phyloP scores from a whole-genome alignment of 495 filamentous ascomycete species.

The Penicillium cataractarum region DNA sequence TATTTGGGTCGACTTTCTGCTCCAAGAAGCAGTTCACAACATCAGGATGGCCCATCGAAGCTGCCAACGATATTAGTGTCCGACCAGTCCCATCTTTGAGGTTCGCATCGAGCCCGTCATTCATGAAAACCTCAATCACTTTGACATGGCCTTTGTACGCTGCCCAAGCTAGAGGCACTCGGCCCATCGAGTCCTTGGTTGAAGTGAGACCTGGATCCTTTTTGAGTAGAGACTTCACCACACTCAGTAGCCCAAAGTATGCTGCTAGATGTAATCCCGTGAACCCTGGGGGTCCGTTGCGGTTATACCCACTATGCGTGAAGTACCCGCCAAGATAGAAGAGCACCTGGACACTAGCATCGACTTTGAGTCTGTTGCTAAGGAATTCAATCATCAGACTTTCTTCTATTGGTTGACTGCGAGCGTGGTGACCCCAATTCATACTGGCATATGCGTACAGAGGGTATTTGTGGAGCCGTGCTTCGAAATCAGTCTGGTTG shows the following conservation, averaged over 20 bases:
- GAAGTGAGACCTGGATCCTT: not conserved
- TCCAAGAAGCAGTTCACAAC: not conserved
- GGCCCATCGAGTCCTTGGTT: not conserved
- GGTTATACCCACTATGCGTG: not conserved
- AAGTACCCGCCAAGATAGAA: not conserved
- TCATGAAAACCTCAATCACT: not conserved
- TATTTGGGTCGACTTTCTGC: not conserved
- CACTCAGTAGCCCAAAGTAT: not conserved
- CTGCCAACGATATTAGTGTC: not conserved
- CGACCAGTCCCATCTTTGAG: not conserved
- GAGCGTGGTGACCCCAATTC: slow-evolving; percentile 1
- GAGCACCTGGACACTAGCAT: not conserved
- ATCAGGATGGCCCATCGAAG: not conserved
- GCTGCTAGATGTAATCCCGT: not conserved
- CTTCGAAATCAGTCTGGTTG: not conserved
- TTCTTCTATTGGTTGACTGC: not conserved
- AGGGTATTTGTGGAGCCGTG: not conserved
- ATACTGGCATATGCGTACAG: not conserved
- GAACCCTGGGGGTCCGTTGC: not conserved
- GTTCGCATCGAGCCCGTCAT: not conserved
- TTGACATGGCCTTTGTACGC: not conserved
- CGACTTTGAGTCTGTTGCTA: not conserved
- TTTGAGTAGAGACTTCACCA: not conserved
- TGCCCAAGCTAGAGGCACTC: not conserved
- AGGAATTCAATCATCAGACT: not conserved